Evolutionary conservation across 2,329 filamentous ascomycete species (phyloP).

Genomic region (Pestalotiopsis sp.): DNA sequence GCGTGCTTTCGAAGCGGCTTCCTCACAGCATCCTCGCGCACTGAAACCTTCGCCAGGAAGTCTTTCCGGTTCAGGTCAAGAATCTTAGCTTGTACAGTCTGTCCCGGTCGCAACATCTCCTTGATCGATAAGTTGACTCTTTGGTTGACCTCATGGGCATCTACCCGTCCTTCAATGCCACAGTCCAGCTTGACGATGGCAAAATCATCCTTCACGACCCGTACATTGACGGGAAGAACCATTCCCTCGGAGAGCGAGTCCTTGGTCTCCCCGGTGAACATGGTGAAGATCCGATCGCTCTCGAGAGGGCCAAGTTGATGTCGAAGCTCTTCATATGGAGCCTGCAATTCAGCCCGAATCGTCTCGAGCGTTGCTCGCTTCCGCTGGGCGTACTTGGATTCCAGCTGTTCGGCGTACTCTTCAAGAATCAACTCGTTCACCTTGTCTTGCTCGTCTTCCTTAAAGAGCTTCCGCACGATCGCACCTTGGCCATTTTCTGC

Average conservation of each 20-base stretch:
- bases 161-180: constrained; percentile 86
- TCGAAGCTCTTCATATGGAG: constrained; percentile 91
- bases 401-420: constrained; percentile 93
- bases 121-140: constrained; percentile 64
- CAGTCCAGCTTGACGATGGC: constrained; percentile 93
- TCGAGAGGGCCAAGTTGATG: constrained; percentile 72
- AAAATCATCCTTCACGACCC: constrained; percentile 87
- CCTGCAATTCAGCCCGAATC: constrained; percentile 89
- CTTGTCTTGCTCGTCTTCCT: constrained; percentile 88
- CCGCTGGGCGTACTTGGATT: constrained; percentile 87
- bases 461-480: constrained; percentile 92
- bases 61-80: constrained; percentile 84
- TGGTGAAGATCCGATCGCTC: constrained; percentile 85
- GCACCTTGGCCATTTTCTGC: constrained; percentile 88
- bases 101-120: constrained; percentile 73
- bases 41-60: constrained; percentile 79
- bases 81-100: constrained; percentile 87
- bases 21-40: constrained; percentile 79
- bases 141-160: constrained; percentile 78
- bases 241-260: constrained; percentile 84
- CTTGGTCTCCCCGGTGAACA: constrained; percentile 91
- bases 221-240: constrained; percentile 87
- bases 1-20: constrained; percentile 68
- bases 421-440: constrained; percentile 96
- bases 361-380: constrained; percentile 96